Base-by-base conservation (phyloP, 768 basidiomycete species). In the Russula brevipes region DNA sequence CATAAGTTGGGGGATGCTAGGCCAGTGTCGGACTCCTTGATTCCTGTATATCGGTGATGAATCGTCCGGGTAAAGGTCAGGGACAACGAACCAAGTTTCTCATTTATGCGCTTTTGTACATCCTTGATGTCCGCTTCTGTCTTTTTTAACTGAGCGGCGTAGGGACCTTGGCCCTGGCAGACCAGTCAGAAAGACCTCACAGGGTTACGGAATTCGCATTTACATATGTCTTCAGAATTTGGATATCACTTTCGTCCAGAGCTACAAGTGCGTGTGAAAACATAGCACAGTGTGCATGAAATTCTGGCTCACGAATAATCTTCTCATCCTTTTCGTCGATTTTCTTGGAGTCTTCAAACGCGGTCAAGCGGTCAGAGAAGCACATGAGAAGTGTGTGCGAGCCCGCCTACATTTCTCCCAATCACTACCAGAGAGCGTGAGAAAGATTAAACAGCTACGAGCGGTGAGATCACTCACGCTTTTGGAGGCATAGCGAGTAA, bases 21-120 rank as follows among this genome's bases (percentile, higher is more conserved):
- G 53, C 97, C 97, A 12, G 97, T 99, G 75, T 98, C 97, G 2
- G 91, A 94, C 74, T 99, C 97, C 82, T 98, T 97, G 64, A 98
- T 94, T 65, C 94, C 89, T 90, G 66, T 0, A 31, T 24, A 44
- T 16, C 8, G 24, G 30, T 61, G 36, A 57, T 50, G 30, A 24
- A 16, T 42, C 4, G 47, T 30, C 5, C 8, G 8, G 41, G 24
- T 12, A 55, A 42, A 17, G 12, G 6, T 7, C 2, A 33, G 38
- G 61, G 38, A 17, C 17, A 46, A 72, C 79, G n/a, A 42, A 85
- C 92, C 97, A 66, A 99, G 90, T 74, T 93, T 94, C 80, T 98
- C 96, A 70, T 98, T 96, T 60, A 99, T 95, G 42, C 94, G 87
- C 73, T 95, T 94, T 79, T 96, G 96, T 44, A 97, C 88, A 52